phyloP scores from a whole-genome alignment of 306 rosid genomes.

The Urtica urens region DNA sequence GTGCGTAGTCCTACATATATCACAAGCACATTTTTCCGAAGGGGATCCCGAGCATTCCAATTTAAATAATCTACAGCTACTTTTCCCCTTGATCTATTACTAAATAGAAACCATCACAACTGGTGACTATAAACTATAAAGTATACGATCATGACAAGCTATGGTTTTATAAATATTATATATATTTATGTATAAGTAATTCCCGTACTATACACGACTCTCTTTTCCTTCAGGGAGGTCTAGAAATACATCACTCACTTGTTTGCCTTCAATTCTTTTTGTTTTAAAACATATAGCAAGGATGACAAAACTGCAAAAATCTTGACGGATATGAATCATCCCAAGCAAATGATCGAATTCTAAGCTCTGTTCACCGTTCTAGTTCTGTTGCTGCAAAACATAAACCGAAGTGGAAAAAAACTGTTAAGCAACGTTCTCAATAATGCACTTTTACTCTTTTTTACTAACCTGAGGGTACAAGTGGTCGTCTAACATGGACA shows the following conservation, averaged over 20 bases:
- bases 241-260: neutral
- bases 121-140: neutral
- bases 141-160: neutral
- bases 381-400: conserved; percentile 42
- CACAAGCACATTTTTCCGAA: neutral
- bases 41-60: too few species aligned
- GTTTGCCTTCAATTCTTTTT: neutral
- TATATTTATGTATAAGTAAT: neutral
- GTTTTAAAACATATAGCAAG: neutral
- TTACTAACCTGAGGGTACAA: conserved; percentile 31
- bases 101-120: too few species aligned
- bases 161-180: too few species aligned
- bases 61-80: too few species aligned
- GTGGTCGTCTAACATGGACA: conserved; percentile 35
- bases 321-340: neutral
- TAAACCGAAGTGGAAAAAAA: neutral
- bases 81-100: too few species aligned
- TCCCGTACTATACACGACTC: neutral
- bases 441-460: too few species aligned
- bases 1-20: neutral
- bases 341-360: conserved; percentile 7
- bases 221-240: too few species aligned
- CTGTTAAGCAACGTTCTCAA: neutral
- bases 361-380: conserved; percentile 13
- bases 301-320: neutral